Conservation (phyloP, 2,329 filamentous ascomycete genomes). For the Orbilia brochopaga region DNA sequence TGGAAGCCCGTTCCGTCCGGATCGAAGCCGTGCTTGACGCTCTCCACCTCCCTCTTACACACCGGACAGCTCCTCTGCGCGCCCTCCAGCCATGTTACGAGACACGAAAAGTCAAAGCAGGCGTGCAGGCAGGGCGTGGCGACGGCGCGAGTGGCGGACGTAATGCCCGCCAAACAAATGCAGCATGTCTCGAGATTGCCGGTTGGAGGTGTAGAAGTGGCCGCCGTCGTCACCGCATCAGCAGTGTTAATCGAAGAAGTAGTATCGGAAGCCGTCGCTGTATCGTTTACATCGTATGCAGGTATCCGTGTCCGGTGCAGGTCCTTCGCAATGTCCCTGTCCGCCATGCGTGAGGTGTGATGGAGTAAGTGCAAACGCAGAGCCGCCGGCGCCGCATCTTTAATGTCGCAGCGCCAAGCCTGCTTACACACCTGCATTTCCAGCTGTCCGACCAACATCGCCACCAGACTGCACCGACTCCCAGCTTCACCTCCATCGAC, state of each 20-base stretch:
- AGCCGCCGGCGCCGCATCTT: background rate
- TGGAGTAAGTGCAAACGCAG: background rate
- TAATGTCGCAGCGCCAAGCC: constrained; percentile 25
- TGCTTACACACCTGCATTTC: constrained; percentile 30
- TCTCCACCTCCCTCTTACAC: constrained; percentile 41
- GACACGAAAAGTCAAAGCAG: constrained; percentile 48
- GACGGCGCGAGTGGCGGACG: constrained; percentile 41
- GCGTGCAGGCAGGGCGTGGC: constrained; percentile 45
- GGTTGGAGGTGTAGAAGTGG: background rate
- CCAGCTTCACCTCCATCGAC: background rate
- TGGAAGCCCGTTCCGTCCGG: constrained; percentile 39
- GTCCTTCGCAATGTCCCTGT: constrained; percentile 13
- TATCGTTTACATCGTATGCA: constrained; percentile 32
- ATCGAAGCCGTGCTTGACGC: constrained; percentile 46
- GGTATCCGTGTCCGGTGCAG: constrained; percentile 11
- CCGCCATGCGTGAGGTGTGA: constrained; percentile 23
- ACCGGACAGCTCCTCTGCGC: constrained; percentile 40
- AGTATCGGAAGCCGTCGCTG: background rate
- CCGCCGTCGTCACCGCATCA: background rate
- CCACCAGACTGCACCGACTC: background rate
- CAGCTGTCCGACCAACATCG: constrained; percentile 9
- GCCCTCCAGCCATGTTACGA: constrained; percentile 46
- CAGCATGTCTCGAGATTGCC: constrained; percentile 34
- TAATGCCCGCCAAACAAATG: constrained; percentile 29
- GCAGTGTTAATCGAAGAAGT: background rate